Conservation (phyloP, 345 rosid genomes). For the Moricandia arvensis region DNA sequence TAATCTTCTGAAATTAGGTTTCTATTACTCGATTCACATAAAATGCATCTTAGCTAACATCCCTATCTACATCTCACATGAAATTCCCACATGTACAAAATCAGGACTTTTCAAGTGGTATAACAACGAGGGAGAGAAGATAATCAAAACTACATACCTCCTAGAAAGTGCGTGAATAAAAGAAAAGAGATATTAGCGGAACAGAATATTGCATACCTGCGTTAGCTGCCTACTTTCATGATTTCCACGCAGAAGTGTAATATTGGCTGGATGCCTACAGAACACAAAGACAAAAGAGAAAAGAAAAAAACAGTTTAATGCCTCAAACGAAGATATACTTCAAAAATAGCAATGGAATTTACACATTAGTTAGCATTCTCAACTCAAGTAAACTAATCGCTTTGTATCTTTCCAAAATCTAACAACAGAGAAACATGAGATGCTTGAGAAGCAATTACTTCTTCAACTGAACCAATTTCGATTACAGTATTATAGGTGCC, state of each 20-base stretch:
- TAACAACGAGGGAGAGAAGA: slow-evolving; percentile 19
- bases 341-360: background rate
- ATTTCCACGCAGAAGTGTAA: slow-evolving; percentile 98
- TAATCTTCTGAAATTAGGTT: slow-evolving; percentile 30
- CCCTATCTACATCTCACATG: slow-evolving; percentile 30
- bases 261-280: slow-evolving; percentile 89
- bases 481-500: background rate
- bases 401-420: background rate
- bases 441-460: background rate
- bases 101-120: slow-evolving; percentile 23
- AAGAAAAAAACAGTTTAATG: background rate
- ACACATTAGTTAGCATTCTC: slow-evolving; percentile 6
- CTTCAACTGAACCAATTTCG: background rate
- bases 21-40: slow-evolving; percentile 26
- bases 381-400: background rate
- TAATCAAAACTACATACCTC: background rate
- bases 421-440: background rate
- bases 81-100: slow-evolving; percentile 23
- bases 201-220: slow-evolving; percentile 58
- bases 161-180: background rate
- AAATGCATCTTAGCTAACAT: slow-evolving; percentile 32
- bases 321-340: background rate
- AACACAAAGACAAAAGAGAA: slow-evolving; percentile 4
- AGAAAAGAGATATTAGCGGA: background rate
- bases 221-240: slow-evolving; percentile 99